Percentiles rank a stretch among this genome's conserved stretches.
phyloP scores from a whole-genome alignment of 352 stramenopile genomes.

The Globisporangium paddicum region DNA sequence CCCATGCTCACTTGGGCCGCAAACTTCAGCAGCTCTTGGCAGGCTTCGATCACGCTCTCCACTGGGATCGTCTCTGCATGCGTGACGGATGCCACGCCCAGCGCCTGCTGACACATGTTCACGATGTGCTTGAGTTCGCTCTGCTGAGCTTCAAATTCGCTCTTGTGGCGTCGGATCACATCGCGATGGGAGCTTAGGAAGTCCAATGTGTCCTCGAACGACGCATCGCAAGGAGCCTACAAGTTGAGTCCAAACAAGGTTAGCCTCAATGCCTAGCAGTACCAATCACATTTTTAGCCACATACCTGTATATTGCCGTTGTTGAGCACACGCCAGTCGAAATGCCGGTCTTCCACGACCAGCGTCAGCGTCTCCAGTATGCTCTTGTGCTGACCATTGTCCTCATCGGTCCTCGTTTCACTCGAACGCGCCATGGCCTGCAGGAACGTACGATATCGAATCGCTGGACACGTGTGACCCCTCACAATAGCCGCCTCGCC shows the following conservation, averaged over 20 bases:
- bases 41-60: conserved; percentile 24
- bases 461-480: conserved; percentile 45
- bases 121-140: conserved; percentile 32
- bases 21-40: conserved; percentile 27
- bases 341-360: conserved; percentile 38
- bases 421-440: conserved; percentile 25
- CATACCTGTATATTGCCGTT: conserved; percentile 34
- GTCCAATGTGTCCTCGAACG: conserved; percentile 18
- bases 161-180: conserved; percentile 23
- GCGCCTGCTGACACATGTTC: conserved; percentile 24
- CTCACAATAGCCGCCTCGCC: conserved; percentile 27
- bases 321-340: conserved; percentile 35
- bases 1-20: conserved; percentile 20
- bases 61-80: conserved; percentile 28
- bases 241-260: not conserved
- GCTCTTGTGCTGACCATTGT: not conserved
- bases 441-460: conserved; percentile 49
- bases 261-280: not conserved
- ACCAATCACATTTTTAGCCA: not conserved
- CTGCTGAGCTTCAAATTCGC: conserved; percentile 21
- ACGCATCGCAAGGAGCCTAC: conserved; percentile 21
- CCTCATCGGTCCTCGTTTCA: conserved; percentile 3
- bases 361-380: conserved; percentile 35
- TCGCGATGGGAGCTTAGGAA: conserved; percentile 23
- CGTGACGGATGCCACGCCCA: conserved; percentile 32